A percentile compares a stretch with the other conserved stretches of the same genome.
Evolutionary conservation across 1,284 basidiomycete species (phyloP).

Genomic region (Moesziomyces sp.): DNA sequence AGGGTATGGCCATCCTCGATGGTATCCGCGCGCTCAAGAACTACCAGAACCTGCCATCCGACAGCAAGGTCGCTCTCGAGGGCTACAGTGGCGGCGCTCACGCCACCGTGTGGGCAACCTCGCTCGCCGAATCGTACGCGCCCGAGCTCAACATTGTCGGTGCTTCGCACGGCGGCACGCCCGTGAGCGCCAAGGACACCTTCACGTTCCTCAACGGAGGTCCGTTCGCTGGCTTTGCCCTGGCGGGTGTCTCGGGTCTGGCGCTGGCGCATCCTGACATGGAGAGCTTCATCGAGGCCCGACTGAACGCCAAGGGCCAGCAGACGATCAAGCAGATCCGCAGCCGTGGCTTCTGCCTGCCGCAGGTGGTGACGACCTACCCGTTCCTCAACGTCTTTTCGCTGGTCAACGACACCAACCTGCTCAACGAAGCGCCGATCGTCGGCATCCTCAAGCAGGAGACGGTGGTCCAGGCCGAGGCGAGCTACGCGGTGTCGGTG

Average conservation of each 20-base stretch:
- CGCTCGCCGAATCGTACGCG: constrained; percentile 43
- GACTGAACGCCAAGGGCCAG: constrained; percentile 30
- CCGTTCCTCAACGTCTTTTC: constrained; percentile 30
- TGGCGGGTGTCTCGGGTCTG: constrained; percentile 50
- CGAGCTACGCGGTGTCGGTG: constrained; percentile 33
- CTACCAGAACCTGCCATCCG: constrained; percentile 22
- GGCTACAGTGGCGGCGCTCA: constrained; percentile 60
- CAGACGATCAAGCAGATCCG: constrained; percentile 20
- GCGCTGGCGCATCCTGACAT: constrained; percentile 40
- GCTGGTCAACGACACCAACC: constrained; percentile 47
- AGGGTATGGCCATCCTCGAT: constrained; percentile 55
- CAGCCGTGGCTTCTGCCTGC: constrained; percentile 32
- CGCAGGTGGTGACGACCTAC: constrained; percentile 20
- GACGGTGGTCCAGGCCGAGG: constrained; percentile 39
- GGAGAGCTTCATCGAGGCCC: constrained; percentile 14
- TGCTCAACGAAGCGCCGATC: constrained; percentile 37
- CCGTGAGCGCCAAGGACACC: constrained; percentile 41
- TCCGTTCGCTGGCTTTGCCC: constrained; percentile 54
- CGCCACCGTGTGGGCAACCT: constrained; percentile 51
- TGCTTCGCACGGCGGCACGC: constrained; percentile 58
- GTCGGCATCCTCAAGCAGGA: constrained; percentile 24
- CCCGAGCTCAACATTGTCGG: constrained; percentile 58
- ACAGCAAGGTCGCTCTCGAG: constrained; percentile 39
- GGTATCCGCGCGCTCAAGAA: constrained; percentile 48
- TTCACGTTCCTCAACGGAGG: constrained; percentile 46